A percentile compares a stretch with the other conserved stretches of the same genome.
Evolutionary conservation across 2,329 filamentous ascomycete genomes (phyloP).

Genomic region (Emericellopsis atlantica): DNA sequence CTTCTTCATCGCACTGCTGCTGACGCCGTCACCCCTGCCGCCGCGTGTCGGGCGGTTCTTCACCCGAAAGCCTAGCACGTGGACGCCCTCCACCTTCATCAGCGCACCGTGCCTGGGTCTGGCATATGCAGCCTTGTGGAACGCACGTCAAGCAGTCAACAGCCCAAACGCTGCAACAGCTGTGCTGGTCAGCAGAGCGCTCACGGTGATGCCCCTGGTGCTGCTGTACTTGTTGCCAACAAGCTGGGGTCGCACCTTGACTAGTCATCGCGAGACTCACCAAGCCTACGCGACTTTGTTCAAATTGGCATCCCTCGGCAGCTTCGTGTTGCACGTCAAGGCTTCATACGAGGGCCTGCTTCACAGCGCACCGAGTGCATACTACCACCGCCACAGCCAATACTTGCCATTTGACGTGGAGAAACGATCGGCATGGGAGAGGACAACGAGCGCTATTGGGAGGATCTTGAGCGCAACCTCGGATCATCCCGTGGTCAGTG

Average conservation of each 20-base stretch:
- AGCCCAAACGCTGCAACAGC: not conserved
- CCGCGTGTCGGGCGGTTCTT: conserved; percentile 9
- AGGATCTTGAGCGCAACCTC: conserved; percentile 35
- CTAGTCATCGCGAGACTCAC: conserved; percentile 23
- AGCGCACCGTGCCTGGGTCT: no score
- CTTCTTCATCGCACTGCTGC: conserved; percentile 46
- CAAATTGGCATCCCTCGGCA: conserved; percentile 27
- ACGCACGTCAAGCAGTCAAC: no score
- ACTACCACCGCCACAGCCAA: conserved; percentile 34
- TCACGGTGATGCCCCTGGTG: conserved; percentile 22
- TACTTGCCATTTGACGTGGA: conserved; percentile 31
- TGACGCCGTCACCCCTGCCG: conserved; percentile 37
- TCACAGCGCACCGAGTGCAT: conserved; percentile 31
- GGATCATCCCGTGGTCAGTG: conserved; percentile 45
- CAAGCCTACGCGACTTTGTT: conserved; percentile 32
- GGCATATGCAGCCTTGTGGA: not conserved
- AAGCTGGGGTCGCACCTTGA: conserved; percentile 32
- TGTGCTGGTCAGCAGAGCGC: not conserved
- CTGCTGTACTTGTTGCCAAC: conserved; percentile 32
- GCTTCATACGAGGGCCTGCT: conserved; percentile 27
- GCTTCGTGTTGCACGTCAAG: conserved; percentile 30
- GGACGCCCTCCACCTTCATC: conserved; percentile 20
- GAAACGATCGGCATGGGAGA: conserved; percentile 28
- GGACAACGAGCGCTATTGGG: conserved; percentile 28
- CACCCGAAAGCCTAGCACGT: conserved; percentile 28